A percentile compares a stretch with the other conserved stretches of the same genome.
Evolutionary conservation across 169 alveolate species (phyloP).

Genomic region (Cryptosporidium bovis): DNA sequence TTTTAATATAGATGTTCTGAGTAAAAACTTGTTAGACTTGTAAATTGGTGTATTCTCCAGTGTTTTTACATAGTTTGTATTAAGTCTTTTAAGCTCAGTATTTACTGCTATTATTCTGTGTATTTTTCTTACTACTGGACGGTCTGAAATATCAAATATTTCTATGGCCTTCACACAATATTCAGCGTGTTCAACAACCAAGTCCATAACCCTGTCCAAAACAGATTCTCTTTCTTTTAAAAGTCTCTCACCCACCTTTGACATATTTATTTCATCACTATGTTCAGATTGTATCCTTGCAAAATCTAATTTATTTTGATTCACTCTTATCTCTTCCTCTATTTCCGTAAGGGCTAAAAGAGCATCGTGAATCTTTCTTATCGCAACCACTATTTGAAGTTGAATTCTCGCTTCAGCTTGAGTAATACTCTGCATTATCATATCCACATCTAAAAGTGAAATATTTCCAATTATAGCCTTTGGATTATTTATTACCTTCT

Average conservation of each 20-base stretch:
- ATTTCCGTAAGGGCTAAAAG: conserved; percentile 26
- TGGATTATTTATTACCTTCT: conserved; percentile 38
- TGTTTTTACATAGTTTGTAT: conserved; percentile 13
- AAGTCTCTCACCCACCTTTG: not conserved
- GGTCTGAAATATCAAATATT: conserved; percentile 64
- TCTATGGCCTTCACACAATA: conserved; percentile 64
- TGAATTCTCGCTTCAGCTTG: conserved; percentile 64
- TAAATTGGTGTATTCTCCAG: conserved; percentile 21
- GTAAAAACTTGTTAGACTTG: conserved; percentile 37
- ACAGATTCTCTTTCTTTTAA: conserved; percentile 9
- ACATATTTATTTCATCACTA: conserved; percentile 17
- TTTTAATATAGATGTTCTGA: conserved; percentile 47
- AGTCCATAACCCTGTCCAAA: conserved; percentile 31
- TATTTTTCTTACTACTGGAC: conserved; percentile 69
- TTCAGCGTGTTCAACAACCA: conserved; percentile 44
- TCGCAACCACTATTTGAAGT: conserved; percentile 28
- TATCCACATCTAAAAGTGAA: conserved; percentile 65
- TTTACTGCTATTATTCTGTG: conserved; percentile 50
- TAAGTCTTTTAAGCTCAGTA: conserved; percentile 36
- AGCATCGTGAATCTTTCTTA: conserved; percentile 48
- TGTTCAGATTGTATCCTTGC: conserved; percentile 15
- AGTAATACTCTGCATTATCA: conserved; percentile 64
- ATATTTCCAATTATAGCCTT: conserved; percentile 13
- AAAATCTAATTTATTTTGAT: conserved; percentile 6
- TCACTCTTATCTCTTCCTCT: conserved; percentile 24